A percentile compares a stretch with the other conserved stretches of the same genome.
phyloP scores from a whole-genome alignment of 805 yeast species.

The Saccharomyces mikatae region DNA sequence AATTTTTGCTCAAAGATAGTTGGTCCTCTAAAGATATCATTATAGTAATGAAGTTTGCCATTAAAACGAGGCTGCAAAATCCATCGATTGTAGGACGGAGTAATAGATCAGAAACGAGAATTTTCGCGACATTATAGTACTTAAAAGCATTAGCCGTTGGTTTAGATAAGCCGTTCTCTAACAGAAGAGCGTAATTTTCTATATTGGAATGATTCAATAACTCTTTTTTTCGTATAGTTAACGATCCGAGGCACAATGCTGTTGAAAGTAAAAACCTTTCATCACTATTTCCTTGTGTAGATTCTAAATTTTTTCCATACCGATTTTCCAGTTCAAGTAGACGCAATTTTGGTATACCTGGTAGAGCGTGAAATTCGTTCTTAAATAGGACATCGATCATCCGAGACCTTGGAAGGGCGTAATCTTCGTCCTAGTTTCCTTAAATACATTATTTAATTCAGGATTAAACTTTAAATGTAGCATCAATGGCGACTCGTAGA shows the following conservation, averaged over 20 bases:
- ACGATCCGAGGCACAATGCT: constrained; percentile 3
- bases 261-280: constrained; percentile 4
- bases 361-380: neutral
- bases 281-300: neutral
- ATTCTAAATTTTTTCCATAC: neutral
- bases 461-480: no score
- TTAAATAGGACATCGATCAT: neutral
- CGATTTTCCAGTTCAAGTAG: neutral
- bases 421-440: neutral
- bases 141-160: neutral
- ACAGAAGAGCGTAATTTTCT: neutral
- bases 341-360: neutral
- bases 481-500: no score
- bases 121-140: neutral
- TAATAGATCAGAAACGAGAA: neutral
- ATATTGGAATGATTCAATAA: neutral
- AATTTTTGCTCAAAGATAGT: constrained; percentile 1
- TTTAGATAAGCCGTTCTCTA: neutral
- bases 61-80: constrained; percentile 4
- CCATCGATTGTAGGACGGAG: constrained; percentile 1
- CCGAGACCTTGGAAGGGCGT: neutral
- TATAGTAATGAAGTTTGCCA: constrained; percentile 5
- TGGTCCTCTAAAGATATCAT: constrained; percentile 4
- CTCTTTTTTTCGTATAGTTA: constrained; percentile 4
- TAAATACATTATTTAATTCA: neutral